Base-by-base conservation (phyloP, 371 early-diverging fungal species). In the Mortierella sp. region DNA sequence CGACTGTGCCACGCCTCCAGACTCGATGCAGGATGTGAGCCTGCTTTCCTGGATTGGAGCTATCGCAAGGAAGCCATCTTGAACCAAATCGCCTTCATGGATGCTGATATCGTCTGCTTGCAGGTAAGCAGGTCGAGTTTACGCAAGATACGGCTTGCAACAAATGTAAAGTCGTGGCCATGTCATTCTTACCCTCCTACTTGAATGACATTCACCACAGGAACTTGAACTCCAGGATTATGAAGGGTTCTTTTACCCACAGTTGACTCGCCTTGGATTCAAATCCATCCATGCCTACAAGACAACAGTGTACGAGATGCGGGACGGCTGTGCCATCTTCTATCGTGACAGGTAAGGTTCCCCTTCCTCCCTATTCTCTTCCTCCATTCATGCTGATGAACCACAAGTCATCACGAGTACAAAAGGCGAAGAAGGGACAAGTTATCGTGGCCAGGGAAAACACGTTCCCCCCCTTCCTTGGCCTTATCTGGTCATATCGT, bases 281-380 rank as follows among this genome's bases (percentile, higher is more conserved):
- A 54, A 51, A n/a, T 76, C 76, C 5, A 66, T 76, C 26, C 76
- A 76, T 50, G 76, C 69, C 2, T 73, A 79, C 64, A 72, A 72
- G 63, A 73, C 62, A 58, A 73, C 66, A 18, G 58, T 73, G 45
- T 73, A 79, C 43, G 80, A 79, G 57, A 70, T 73, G 66, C 61
- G 70, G 54, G 80, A 79, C 39, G 80, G 80, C 26, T 79, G 80
- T 63, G 80, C 80, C 51, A 70, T 72, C 30, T 79, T 79, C 54
- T 79, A 73, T 43, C 76, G 76, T 27, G 76, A 76, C 30, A 76
- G 70, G 76, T 76, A 69, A 60, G 41, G 24, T n/a, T 31, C 21
- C 39, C 2, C 10, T 34, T 34, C 10, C 10, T 34, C 34, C 10
- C 34, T 34, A 34, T 34, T 10, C 34, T 10, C 34, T 34, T 34